Evolutionary conservation across 2,329 filamentous ascomycete species (phyloP), one percentile per base, ranked within the genome.

Genomic region (Arthrobotrys entomopaga): DNA sequence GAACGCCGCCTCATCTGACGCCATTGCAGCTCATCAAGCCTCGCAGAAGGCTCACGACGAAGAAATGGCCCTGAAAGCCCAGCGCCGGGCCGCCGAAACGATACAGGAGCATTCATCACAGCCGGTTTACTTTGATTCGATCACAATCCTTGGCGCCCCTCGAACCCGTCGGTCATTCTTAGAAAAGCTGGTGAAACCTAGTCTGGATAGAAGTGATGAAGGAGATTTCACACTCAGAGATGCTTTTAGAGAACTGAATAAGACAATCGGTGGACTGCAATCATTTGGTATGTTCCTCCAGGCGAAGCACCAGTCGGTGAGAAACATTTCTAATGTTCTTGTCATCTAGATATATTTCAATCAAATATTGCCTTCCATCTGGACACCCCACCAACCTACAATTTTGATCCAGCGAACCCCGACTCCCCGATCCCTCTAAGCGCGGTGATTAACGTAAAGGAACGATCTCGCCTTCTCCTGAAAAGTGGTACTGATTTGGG

Each of bases 401-500:
- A 48, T 4, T 73, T 67, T 24, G 63, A 65, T 16, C 87, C 88
- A 5, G 87, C 89, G 8, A 88, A 88, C 1, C 88, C 90, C 1
- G 92, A 73, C 16, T 89, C 65, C 92, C 96, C 80, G 83, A 73
- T 69, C n/a, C 61, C 58, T 4, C 71, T 98, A 77, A 90, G 94
- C 77, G 87, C 97, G 61, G 91, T 90, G 79, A 86, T 97, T 66
- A 88, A 88, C 61, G 90, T 91, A 20, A 86, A 86, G 74, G 94
- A 99, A 82, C 89, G 91, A 77, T 90, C 91, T 34, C 89, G 91
- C 43, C 88, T 98, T 79, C 88, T 93, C 71, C 87, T 98, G 79
- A 96, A 96, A 84, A 97, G 93, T 0, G 95, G 95, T 72, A 98
- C 95, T 7, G 94, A 98, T 80, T 86, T 97, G 52, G 95, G 95